Conservation (phyloP, 805 yeast species). For the Lipomyces lipofer region DNA sequence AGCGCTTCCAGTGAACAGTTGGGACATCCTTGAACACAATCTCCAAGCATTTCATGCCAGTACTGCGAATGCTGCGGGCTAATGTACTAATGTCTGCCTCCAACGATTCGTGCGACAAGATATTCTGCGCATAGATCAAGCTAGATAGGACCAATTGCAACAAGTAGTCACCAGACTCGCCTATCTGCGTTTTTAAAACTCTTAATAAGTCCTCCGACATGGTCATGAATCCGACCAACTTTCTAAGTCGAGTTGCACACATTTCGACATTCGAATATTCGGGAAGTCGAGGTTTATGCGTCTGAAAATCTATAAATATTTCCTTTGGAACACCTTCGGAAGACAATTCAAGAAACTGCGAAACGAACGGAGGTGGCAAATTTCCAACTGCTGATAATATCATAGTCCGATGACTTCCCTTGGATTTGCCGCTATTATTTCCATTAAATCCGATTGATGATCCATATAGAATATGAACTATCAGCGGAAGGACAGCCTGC, state of each 20-base stretch:
- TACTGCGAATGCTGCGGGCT: slow-evolving; percentile 62
- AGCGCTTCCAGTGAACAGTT: slow-evolving; percentile 54
- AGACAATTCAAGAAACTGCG: slow-evolving; percentile 55
- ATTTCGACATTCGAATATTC: slow-evolving; percentile 10
- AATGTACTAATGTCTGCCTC: slow-evolving; percentile 40
- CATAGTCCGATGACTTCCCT: slow-evolving; percentile 70
- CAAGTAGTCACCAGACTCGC: slow-evolving; percentile 11
- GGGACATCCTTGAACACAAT: slow-evolving; percentile 57
- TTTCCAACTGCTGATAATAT: slow-evolving; percentile 64
- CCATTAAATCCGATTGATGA: slow-evolving; percentile 48
- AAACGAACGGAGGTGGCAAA: slow-evolving; percentile 52
- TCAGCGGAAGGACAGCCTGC: slow-evolving; percentile 62
- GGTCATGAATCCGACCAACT: slow-evolving; percentile 31
- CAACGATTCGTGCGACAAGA: neutral
- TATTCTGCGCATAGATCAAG: slow-evolving; percentile 17
- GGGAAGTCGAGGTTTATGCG: neutral
- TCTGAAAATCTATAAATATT: slow-evolving; percentile 11
- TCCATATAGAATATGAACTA: slow-evolving; percentile 80
- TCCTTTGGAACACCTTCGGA: slow-evolving; percentile 19
- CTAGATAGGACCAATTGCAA: slow-evolving; percentile 21
- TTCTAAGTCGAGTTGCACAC: slow-evolving; percentile 8
- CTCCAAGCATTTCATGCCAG: slow-evolving; percentile 65
- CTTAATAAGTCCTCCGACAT: slow-evolving; percentile 32
- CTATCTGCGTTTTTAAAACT: slow-evolving; percentile 13
- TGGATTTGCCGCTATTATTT: slow-evolving; percentile 60